Evolutionary conservation across 768 basidiomycete species (phyloP).

Genomic region (Boletus sp.): DNA sequence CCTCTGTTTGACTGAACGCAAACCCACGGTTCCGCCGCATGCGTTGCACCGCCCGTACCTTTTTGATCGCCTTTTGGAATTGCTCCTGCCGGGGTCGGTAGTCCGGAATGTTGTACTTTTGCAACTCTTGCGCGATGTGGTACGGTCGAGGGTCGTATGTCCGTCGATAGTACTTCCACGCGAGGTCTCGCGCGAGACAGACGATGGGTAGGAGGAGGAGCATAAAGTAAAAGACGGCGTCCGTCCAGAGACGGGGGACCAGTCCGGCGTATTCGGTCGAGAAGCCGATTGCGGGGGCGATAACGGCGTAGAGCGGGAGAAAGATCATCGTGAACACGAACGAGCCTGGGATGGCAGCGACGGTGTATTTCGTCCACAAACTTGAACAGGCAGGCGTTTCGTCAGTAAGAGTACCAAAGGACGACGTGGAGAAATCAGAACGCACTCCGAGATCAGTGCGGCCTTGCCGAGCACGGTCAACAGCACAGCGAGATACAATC

Average conservation of each 20-base stretch:
- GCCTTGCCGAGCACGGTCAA: slow-evolving; percentile 97
- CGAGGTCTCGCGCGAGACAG: slow-evolving; percentile 84
- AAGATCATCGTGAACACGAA: slow-evolving; percentile 96
- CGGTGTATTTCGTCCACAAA: slow-evolving; percentile 99
- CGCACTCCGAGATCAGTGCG: slow-evolving; percentile 94
- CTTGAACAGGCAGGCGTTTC: slow-evolving; percentile 36
- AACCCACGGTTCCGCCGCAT: slow-evolving; percentile 97
- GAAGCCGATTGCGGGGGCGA: slow-evolving; percentile 84
- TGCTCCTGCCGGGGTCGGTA: slow-evolving; percentile 98
- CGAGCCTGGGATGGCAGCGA: slow-evolving; percentile 96
- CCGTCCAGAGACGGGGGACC: slow-evolving; percentile 86
- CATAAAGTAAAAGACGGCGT: slow-evolving; percentile 85
- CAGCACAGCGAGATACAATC: slow-evolving; percentile 89
- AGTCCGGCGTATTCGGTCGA: slow-evolving; percentile 89
- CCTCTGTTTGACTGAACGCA: slow-evolving; percentile 97
- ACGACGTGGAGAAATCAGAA: not conserved
- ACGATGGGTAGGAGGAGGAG: slow-evolving; percentile 80
- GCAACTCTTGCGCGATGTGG: slow-evolving; percentile 98
- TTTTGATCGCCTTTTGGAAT: slow-evolving; percentile 99
- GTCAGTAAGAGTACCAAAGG: not conserved
- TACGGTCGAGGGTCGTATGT: slow-evolving; percentile 92
- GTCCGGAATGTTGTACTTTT: slow-evolving; percentile 97
- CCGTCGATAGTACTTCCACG: slow-evolving; percentile 96
- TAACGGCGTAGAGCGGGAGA: slow-evolving; percentile 83
- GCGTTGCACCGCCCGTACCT: slow-evolving; percentile 96